Evolutionary conservation across 345 rosid species (phyloP).

Genomic region (Brassica nigra): DNA sequence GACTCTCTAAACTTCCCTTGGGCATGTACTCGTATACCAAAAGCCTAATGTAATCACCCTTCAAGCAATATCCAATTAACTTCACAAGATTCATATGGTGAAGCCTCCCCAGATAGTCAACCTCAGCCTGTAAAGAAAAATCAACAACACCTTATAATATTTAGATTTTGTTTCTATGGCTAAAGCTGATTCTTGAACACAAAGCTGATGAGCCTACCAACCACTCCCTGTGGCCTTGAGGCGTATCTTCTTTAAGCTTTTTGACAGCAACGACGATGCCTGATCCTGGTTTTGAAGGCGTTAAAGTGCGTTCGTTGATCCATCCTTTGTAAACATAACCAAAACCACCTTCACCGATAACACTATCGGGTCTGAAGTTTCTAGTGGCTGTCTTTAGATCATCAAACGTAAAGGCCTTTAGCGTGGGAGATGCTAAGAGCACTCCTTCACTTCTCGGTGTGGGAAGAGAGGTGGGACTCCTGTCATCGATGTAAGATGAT

Average conservation of each 20-base stretch:
- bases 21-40: slow-evolving; percentile 92
- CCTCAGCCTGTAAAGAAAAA: neutral
- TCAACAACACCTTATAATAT: neutral
- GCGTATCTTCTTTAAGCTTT: slow-evolving; percentile 79
- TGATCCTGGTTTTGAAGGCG: slow-evolving; percentile 58
- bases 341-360: neutral
- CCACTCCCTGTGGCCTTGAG: slow-evolving; percentile 98
- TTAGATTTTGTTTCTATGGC: neutral
- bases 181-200: neutral
- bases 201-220: slow-evolving; percentile 53
- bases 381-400: slow-evolving; percentile 38
- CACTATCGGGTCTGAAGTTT: neutral
- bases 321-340: neutral
- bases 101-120: slow-evolving; percentile 72
- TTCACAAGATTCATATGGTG: slow-evolving; percentile 89
- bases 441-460: slow-evolving; percentile 79
- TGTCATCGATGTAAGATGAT: slow-evolving; percentile 33
- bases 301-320: slow-evolving; percentile 42
- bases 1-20: slow-evolving; percentile 82
- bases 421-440: slow-evolving; percentile 68
- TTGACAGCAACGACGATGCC: slow-evolving; percentile 93
- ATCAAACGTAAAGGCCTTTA: slow-evolving; percentile 43
- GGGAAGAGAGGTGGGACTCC: slow-evolving; percentile 41
- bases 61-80: slow-evolving; percentile 78
- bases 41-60: slow-evolving; percentile 71